A percentile compares a stretch with the other conserved stretches of the same genome.
Conservation (phyloP, 1,284 basidiomycete genomes). For the Irpex sp. region DNA sequence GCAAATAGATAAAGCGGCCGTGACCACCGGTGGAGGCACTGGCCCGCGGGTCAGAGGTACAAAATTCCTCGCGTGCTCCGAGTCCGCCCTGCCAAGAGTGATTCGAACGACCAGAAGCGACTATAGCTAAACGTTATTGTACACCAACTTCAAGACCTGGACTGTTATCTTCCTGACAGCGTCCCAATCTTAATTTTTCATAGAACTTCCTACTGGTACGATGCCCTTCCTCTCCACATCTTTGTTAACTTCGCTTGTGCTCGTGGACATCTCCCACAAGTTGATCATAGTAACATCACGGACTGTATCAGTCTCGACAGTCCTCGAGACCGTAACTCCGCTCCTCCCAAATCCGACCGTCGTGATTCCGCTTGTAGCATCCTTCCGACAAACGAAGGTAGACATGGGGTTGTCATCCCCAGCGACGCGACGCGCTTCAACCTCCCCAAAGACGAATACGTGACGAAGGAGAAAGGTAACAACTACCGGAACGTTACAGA, state of each 20-base stretch:
- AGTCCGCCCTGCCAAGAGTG: too few relatives aligned
- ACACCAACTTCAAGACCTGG: too few relatives aligned
- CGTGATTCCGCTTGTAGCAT: constrained; percentile 5
- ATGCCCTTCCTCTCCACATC: too few relatives aligned
- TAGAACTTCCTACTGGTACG: too few relatives aligned
- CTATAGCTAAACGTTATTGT: too few relatives aligned
- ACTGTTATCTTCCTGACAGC: too few relatives aligned
- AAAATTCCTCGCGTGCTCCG: too few relatives aligned
- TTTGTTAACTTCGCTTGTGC: not conserved
- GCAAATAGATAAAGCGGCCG: too few relatives aligned
- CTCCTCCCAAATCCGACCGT: not conserved
- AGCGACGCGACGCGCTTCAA: not conserved
- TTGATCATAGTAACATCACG: constrained; percentile 11
- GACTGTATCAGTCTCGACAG: constrained; percentile 3
- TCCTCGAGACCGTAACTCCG: not conserved
- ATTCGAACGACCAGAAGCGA: too few relatives aligned
- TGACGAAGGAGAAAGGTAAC: constrained; percentile 27
- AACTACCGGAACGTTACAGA: constrained; percentile 40
- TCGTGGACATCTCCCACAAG: constrained; percentile 6
- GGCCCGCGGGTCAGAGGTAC: too few relatives aligned
- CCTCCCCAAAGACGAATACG: not conserved
- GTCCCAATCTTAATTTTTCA: too few relatives aligned
- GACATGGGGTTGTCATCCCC: not conserved
- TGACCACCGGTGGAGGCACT: too few relatives aligned
- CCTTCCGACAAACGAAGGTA: constrained; percentile 8